phyloP scores from a whole-genome alignment of 129 eudicot species.

The Chrysanthemum seticuspe region DNA sequence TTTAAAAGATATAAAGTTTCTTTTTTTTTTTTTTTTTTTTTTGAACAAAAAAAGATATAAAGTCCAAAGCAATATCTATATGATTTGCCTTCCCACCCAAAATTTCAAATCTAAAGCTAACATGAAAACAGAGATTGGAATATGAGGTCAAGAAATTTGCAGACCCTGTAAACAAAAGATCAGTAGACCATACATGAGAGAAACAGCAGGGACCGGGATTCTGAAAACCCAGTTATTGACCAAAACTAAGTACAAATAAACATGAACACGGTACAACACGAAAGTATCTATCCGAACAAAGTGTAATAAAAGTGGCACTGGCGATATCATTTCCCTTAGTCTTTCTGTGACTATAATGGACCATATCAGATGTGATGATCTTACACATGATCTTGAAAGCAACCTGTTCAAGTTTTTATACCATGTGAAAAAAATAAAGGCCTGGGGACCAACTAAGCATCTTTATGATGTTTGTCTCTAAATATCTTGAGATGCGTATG shows the following conservation, averaged over 20 bases:
- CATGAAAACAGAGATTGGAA: no score
- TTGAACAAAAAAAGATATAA: no score
- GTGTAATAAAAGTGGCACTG: not conserved
- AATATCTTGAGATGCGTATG: not conserved
- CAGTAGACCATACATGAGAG: conserved; percentile 14
- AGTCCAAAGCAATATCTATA: no score
- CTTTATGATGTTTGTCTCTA: conserved; percentile 7
- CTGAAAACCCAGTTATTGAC: not conserved
- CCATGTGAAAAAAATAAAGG: conserved; percentile 12
- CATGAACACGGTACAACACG: no score
- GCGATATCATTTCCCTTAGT: conserved; percentile 5
- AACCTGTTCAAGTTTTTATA: conserved; percentile 21
- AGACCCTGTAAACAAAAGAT: no score
- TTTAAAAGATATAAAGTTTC: no score
- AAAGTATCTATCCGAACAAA: no score
- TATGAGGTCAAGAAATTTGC: no score
- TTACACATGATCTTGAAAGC: conserved; percentile 31
- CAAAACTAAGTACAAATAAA: no score
- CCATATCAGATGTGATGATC: conserved; percentile 14
- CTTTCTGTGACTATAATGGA: conserved; percentile 19
- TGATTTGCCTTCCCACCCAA: no score
- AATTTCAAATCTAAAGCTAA: no score
- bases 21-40: no score
- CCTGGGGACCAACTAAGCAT: conserved; percentile 9
- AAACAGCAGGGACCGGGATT: conserved; percentile 18